Evolutionary conservation across 768 basidiomycete species (phyloP).

Genomic region (Fistulinella prunicolor): DNA sequence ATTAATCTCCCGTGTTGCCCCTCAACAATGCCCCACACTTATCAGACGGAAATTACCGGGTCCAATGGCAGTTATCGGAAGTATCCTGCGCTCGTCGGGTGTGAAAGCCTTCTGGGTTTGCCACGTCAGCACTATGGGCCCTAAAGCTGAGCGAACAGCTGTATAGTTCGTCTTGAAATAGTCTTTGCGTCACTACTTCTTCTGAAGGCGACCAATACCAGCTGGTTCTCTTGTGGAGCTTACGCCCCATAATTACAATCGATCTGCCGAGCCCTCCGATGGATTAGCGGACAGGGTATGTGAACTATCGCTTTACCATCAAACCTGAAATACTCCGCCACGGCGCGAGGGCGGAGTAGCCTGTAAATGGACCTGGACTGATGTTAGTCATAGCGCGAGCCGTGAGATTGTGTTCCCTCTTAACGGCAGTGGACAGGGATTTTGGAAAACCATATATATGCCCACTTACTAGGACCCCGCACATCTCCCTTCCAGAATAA

Average conservation of each 20-base stretch:
- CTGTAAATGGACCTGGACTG: slow-evolving; percentile 86
- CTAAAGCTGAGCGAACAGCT: slow-evolving; percentile 82
- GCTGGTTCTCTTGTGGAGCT: slow-evolving; percentile 1
- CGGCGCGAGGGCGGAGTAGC: slow-evolving; percentile 67
- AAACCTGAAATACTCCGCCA: slow-evolving; percentile 80
- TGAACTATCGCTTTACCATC: slow-evolving; percentile 79
- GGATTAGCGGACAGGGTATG: slow-evolving; percentile 78
- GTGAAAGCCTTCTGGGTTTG: slow-evolving; percentile 79
- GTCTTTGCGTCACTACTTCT: slow-evolving; percentile 59
- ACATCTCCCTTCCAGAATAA: too few relatives aligned
- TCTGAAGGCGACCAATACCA: slow-evolving; percentile 36
- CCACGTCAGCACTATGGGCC: slow-evolving; percentile 81
- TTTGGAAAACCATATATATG: too few relatives aligned
- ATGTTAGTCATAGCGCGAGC: slow-evolving; percentile 78
- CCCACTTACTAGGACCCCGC: too few relatives aligned
- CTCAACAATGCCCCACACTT: slow-evolving; percentile 10
- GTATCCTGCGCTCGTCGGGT: slow-evolving; percentile 46
- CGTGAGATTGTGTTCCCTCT: slow-evolving; percentile 89
- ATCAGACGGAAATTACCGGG: slow-evolving; percentile 39
- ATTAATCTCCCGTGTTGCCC: background rate
- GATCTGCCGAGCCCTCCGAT: slow-evolving; percentile 73
- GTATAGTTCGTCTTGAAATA: slow-evolving; percentile 88
- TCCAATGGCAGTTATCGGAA: slow-evolving; percentile 48
- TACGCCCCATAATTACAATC: too few relatives aligned
- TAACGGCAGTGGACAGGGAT: too few relatives aligned